Evolutionary conservation across 495 filamentous ascomycete genomes (phyloP), one percentile per base, ranked within the genome.

Genomic region (Penicillium odoratum): DNA sequence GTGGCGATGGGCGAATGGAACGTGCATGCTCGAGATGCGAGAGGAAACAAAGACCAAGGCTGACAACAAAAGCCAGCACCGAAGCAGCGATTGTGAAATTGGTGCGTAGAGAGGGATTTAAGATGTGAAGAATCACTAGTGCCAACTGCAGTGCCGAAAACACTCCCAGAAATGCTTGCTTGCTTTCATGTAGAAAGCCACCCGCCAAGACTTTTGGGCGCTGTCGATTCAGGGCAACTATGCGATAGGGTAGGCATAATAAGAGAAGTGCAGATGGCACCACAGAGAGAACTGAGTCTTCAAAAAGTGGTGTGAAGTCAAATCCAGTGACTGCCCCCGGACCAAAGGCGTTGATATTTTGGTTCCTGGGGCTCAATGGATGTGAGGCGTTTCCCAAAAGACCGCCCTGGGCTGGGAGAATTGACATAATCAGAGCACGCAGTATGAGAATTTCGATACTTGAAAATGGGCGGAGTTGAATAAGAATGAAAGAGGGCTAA

Each of bases 231-330:
- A 54, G 38, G 15, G 0, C 21, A 5, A 54, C 18, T 4, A 54
- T 18, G 13, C 51, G 36, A 45, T 54, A 45, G 16, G 51, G 51
- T 9, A 54, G 10, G 7, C 26, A 45, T 11, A 54, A 4, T 7
- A 54, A n/a, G 6, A 54, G 38, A 7, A 54, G 28, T 7, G 51
- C 40, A 3, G 51, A 54, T 30, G 51, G 51, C 6, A 54, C 4
- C 11, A 54, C 29, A 28, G 36, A 42, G 26, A 54, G 13, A 26
- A 54, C 33, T 3, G 40, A 9, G 16, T 54, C 51, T 45, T 54
- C 51, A 10, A 54, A 54, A 33, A 54, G 40, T 8, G 51, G 51
- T 3, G 51, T 54, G n/a, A 54, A 54, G 15, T 54, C 51, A 15
- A 54, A 54, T 2, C 38, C 40, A 1, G 21, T 13, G 5, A 21